Conservation (phyloP, 2,329 filamentous ascomycete genomes). For the Podosphaera aphanis region DNA sequence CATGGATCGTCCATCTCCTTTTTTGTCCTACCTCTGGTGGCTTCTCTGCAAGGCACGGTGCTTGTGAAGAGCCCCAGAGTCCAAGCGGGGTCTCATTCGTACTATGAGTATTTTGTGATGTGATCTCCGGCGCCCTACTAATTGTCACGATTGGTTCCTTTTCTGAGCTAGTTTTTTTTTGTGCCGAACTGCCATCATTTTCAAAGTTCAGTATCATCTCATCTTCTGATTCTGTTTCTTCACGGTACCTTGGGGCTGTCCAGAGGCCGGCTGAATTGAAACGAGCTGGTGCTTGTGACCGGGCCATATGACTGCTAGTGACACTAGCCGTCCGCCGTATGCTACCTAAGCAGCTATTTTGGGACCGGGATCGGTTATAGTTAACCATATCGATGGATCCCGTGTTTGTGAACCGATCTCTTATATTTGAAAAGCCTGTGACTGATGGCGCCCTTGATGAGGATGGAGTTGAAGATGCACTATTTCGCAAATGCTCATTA, state of each 20-base stretch:
- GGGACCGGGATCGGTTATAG: constrained; percentile 4
- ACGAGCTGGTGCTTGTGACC: constrained; percentile 9
- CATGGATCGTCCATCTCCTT: constrained; percentile 32
- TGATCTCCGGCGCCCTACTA: background rate
- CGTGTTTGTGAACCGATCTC: constrained; percentile 8
- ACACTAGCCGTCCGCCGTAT: constrained; percentile 15
- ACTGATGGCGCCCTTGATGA: constrained; percentile 17
- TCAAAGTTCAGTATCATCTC: constrained; percentile 29
- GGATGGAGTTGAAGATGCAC: constrained; percentile 17
- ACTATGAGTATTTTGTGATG: constrained; percentile 4
- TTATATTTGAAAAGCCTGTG: constrained; percentile 9
- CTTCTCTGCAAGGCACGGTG: constrained; percentile 23
- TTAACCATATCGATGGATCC: constrained; percentile 17
- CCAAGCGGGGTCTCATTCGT: constrained; percentile 18
- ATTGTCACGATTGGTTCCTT: background rate
- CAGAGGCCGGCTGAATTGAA: constrained; percentile 23
- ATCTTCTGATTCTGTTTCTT: constrained; percentile 19
- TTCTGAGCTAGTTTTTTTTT: background rate
- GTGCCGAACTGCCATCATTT: constrained; percentile 10
- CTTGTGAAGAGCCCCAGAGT: constrained; percentile 23
- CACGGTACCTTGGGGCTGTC: constrained; percentile 21
- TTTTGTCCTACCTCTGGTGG: constrained; percentile 25
- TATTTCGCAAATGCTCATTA: constrained; percentile 42
- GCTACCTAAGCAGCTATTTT: constrained; percentile 12
- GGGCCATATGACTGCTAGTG: constrained; percentile 6